These are phyloP conservation scores for Coemansia sp. DNA, from an alignment of 371 early-diverging fungal genomes.

Conservation along the genomic window DNA sequence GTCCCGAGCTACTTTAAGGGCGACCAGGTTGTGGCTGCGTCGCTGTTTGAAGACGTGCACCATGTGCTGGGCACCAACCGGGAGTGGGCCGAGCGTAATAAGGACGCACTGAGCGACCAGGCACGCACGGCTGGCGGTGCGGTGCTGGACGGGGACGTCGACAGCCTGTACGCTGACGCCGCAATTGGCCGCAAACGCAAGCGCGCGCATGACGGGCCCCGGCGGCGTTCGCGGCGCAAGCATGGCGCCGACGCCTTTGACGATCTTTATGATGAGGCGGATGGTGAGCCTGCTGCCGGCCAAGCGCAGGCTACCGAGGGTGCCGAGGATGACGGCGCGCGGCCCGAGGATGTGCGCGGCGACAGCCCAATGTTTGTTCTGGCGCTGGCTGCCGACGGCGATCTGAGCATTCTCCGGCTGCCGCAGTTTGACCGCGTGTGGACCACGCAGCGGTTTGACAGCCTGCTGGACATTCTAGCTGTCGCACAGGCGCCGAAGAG, in stretches of 20 bases:
- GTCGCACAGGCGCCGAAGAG: neutral
- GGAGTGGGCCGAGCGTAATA: constrained; percentile 42
- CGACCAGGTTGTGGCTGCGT: constrained; percentile 6
- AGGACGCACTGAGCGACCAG: constrained; percentile 12
- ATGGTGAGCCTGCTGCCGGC: neutral
- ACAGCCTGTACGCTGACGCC: constrained; percentile 38
- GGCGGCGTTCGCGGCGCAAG: constrained; percentile 15
- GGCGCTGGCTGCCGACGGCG: constrained; percentile 14
- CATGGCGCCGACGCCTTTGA: constrained; percentile 20
- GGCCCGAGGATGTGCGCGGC: constrained; percentile 22
- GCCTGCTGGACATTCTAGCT: constrained; percentile 19
- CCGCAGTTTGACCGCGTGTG: constrained; percentile 36
- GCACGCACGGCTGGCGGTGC: neutral
- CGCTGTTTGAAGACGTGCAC: constrained; percentile 37
- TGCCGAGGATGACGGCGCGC: constrained; percentile 18
- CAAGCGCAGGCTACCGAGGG: neutral
- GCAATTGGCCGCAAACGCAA: constrained; percentile 14
- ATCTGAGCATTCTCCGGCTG: constrained; percentile 27
- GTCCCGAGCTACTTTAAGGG: constrained; percentile 9
- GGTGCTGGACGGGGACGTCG: constrained; percentile 22
- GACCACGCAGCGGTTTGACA: constrained; percentile 30
- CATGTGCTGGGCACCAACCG: constrained; percentile 27
- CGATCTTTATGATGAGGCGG: constrained; percentile 33
- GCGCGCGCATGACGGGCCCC: constrained; percentile 4
- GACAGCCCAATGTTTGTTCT: constrained; percentile 27